Conservation (phyloP, 495 filamentous ascomycete genomes). For the Penicillium mononematosum region DNA sequence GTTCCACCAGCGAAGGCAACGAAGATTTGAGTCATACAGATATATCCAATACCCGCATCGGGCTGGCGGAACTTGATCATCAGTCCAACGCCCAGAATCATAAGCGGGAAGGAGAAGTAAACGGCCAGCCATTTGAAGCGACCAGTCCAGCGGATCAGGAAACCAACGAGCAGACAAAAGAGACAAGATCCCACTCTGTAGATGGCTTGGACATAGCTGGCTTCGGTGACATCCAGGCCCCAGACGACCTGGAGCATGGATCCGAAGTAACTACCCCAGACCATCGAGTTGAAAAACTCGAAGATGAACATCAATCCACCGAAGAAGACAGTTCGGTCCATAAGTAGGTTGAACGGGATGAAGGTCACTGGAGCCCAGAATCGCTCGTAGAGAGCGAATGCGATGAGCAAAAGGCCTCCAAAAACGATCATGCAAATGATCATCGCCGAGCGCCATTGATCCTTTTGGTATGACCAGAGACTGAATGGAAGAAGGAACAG, state of each 20-base stretch:
- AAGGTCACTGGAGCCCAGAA: constrained; percentile 51
- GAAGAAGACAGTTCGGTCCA: constrained; percentile 57
- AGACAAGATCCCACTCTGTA: constrained; percentile 47
- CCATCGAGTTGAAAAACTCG: constrained; percentile 48
- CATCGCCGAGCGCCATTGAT: constrained; percentile 44
- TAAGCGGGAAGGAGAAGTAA: constrained; percentile 55
- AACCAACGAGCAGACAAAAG: constrained; percentile 44
- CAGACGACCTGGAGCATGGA: constrained; percentile 68
- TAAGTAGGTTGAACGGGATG: constrained; percentile 54
- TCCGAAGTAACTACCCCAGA: constrained; percentile 47
- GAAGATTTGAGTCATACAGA: constrained; percentile 70
- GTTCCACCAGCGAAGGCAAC: constrained; percentile 60
- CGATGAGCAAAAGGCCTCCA: constrained; percentile 48
- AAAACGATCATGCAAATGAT: constrained; percentile 55
- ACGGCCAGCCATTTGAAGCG: constrained; percentile 47
- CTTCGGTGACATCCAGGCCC: constrained; percentile 48
- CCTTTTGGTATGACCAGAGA: constrained; percentile 40
- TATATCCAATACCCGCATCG: constrained; percentile 53
- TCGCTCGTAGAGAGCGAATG: constrained; percentile 55
- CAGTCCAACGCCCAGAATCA: constrained; percentile 52
- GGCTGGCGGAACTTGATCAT: constrained; percentile 64
- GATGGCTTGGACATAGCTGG: constrained; percentile 50
- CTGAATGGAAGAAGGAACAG: constrained; percentile 57
- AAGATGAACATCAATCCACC: constrained; percentile 51
- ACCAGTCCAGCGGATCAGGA: constrained; percentile 50